Conservation (phyloP, 1,139 yeast genomes). For the Schwanniomyces etchellsii region DNA sequence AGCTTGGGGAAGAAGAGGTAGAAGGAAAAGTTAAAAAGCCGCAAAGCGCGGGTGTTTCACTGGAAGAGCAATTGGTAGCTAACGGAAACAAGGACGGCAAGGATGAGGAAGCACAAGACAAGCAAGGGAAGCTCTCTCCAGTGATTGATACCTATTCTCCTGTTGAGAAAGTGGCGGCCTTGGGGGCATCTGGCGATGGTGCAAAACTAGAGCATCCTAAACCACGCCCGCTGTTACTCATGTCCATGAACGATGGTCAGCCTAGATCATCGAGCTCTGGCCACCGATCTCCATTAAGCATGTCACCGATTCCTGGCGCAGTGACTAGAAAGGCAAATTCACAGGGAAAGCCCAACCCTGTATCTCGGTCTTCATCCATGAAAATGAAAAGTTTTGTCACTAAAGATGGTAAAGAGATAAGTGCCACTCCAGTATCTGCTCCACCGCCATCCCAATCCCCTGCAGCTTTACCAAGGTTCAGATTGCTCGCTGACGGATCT, state of each 20-base stretch:
- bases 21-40: slow-evolving; percentile 1
- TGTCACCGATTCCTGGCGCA: not conserved
- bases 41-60: not conserved
- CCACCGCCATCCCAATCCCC: too few relatives aligned
- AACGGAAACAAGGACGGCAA: not conserved
- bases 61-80: not conserved
- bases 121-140: not conserved
- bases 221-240: not conserved
- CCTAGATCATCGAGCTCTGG: not conserved
- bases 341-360: slow-evolving; percentile 6
- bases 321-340: slow-evolving; percentile 1
- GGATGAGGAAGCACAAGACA: slow-evolving; percentile 1
- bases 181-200: not conserved
- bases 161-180: not conserved
- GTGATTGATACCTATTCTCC: not conserved
- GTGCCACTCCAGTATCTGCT: slow-evolving; percentile 6
- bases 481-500: slow-evolving; percentile 54
- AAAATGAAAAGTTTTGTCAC: slow-evolving; percentile 3
- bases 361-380: slow-evolving; percentile 10
- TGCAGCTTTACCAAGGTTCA: slow-evolving; percentile 39
- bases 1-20: slow-evolving; percentile 6
- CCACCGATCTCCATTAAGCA: not conserved
- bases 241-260: not conserved
- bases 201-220: not conserved
- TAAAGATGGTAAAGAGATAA: slow-evolving; percentile 6